Percentiles rank a stretch among this genome's conserved stretches.
phyloP scores from a whole-genome alignment of 1,139 yeast species.

The Keqinozyma sinolaborantium region DNA sequence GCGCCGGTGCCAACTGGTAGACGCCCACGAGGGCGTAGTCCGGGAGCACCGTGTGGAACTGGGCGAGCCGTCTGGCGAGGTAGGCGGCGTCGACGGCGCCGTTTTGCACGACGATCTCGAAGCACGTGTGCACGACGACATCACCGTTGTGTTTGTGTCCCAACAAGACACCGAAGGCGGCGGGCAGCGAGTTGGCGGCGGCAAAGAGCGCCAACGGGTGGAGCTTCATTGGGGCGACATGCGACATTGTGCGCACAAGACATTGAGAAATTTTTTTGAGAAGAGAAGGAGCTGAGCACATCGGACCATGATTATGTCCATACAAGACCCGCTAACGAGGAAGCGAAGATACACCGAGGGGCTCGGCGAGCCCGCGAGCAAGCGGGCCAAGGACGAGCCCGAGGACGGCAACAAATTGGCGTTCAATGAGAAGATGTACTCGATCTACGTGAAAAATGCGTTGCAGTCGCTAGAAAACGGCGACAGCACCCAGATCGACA shows the following conservation, averaged over 20 bases:
- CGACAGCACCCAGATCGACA: conserved; percentile 35
- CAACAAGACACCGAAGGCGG: conserved; percentile 22
- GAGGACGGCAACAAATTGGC: conserved; percentile 5
- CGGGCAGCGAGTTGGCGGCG: conserved; percentile 9
- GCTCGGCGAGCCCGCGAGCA: conserved; percentile 6
- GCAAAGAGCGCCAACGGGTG: conserved; percentile 28
- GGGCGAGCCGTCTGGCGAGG: conserved; percentile 21
- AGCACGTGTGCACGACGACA: conserved; percentile 16
- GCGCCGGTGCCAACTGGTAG: conserved; percentile 16
- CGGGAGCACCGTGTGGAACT: conserved; percentile 25
- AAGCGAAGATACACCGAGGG: conserved; percentile 17
- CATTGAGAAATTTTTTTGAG: conserved; percentile 7
- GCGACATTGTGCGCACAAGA: neutral
- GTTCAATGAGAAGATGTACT: conserved; percentile 57
- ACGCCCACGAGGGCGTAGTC: conserved; percentile 25
- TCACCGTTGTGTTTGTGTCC: conserved; percentile 15
- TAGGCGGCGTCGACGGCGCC: conserved; percentile 19
- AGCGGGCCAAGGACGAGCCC: conserved; percentile 9
- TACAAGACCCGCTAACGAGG: conserved; percentile 26
- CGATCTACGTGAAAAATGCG: conserved; percentile 64
- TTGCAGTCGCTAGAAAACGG: conserved; percentile 63
- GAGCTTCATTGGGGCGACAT: conserved; percentile 11
- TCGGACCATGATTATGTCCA: conserved; percentile 27
- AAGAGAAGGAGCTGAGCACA: conserved; percentile 8
- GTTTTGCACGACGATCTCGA: conserved; percentile 17